phyloP scores from a whole-genome alignment of 139 green algal genomes.

The Chlamydomonas sp. region DNA sequence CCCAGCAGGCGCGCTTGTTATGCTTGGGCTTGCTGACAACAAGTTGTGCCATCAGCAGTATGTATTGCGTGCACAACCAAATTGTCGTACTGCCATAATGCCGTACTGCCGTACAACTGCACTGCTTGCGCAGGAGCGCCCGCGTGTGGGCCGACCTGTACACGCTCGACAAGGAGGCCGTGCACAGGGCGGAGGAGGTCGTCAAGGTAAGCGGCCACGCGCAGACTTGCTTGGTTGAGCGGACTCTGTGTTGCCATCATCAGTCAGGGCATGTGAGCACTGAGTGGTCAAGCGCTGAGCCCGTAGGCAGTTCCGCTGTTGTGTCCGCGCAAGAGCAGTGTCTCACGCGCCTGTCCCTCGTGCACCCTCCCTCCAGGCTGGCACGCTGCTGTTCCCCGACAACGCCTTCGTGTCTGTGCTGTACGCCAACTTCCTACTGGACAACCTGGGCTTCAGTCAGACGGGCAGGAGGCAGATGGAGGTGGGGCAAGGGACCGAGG shows the following conservation, averaged over 20 bases:
- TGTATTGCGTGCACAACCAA: no score
- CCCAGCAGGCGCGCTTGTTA: no score
- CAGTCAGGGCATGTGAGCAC: no score
- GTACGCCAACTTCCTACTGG: slow-evolving; percentile 31
- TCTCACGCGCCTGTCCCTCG: neutral
- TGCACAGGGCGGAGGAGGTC: neutral
- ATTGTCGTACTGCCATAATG: no score
- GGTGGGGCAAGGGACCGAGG: neutral
- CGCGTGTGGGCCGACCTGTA: slow-evolving; percentile 16
- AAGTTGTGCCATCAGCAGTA: no score
- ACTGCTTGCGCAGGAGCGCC: neutral
- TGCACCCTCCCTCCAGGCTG: neutral
- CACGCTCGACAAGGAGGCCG: neutral
- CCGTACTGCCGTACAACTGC: neutral
- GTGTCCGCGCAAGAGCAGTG: no score
- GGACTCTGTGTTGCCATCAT: no score
- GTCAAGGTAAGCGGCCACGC: neutral
- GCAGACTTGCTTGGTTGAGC: no score
- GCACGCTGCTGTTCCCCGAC: slow-evolving; percentile 10
- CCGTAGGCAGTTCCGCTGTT: no score
- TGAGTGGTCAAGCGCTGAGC: no score
- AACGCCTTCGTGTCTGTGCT: slow-evolving; percentile 1
- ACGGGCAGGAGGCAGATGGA: slow-evolving; percentile 1
- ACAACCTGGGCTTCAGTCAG: slow-evolving; percentile 28
- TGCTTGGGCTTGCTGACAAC: no score